Conservation (phyloP, 129 eudicot genomes). For the carrot (Daucus carota) region DNA sequence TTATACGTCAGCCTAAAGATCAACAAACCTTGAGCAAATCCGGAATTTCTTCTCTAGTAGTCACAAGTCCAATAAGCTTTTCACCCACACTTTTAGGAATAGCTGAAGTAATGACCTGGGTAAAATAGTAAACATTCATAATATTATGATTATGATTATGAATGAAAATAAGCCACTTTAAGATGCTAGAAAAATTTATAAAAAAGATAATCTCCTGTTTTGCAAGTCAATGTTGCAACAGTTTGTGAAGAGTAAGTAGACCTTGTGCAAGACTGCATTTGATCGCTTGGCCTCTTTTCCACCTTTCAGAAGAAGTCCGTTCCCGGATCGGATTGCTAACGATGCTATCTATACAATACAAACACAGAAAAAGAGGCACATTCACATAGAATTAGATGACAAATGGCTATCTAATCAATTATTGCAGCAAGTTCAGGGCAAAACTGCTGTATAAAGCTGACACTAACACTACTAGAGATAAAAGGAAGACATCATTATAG, state of each 20-base stretch:
- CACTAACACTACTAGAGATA: background rate
- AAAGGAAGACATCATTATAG: background rate
- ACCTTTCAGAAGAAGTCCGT: conserved; percentile 90
- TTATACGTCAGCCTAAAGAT: conserved; percentile 7
- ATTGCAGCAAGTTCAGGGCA: background rate
- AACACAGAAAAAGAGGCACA: background rate
- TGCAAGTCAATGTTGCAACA: background rate
- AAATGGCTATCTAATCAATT: background rate
- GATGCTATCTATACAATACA: conserved; percentile 67
- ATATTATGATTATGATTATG: no score
- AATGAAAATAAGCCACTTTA: conserved; percentile 5
- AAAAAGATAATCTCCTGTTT: background rate
- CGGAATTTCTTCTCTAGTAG: conserved; percentile 95
- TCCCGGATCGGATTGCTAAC: conserved; percentile 84
- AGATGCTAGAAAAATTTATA: background rate
- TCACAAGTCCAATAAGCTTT: conserved; percentile 75
- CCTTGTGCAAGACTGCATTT: conserved; percentile 89
- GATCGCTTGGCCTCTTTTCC: conserved; percentile 96
- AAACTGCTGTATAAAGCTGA: background rate
- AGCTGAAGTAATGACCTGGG: conserved; percentile 75
- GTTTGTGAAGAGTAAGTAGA: conserved; percentile 16
- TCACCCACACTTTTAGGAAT: conserved; percentile 72
- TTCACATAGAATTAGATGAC: conserved; percentile 9
- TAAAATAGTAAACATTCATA: background rate
- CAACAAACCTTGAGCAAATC: conserved; percentile 76